phyloP scores from a whole-genome alignment of 139 green algal genomes.

The Closterium sp. region DNA sequence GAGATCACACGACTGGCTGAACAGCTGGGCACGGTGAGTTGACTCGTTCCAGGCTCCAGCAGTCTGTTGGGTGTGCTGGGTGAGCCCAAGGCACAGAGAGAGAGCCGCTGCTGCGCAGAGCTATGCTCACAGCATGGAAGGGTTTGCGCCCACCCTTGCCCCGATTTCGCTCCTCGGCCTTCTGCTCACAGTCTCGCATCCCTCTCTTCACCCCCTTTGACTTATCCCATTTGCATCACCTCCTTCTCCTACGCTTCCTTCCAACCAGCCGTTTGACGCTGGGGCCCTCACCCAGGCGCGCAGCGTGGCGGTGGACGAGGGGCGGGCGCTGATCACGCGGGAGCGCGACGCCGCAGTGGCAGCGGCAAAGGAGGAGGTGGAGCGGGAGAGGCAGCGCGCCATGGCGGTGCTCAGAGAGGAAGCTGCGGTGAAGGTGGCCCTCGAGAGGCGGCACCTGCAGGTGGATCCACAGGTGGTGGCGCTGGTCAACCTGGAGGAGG shows the following conservation, averaged over 20 bases:
- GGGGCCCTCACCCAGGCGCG: conserved; percentile 4
- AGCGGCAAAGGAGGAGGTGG: background rate
- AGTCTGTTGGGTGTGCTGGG: no score
- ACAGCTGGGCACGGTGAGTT: conserved; percentile 15
- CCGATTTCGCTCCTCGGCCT: no score
- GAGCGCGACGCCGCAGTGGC: background rate
- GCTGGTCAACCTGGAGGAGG: background rate
- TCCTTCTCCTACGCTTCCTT: background rate
- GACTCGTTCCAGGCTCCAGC: no score
- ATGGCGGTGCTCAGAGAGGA: conserved; percentile 11
- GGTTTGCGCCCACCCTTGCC: no score
- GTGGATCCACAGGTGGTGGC: conserved; percentile 13
- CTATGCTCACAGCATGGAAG: no score
- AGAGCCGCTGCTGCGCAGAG: no score
- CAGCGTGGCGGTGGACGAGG: conserved; percentile 16
- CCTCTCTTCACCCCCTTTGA: background rate
- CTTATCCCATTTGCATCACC: background rate
- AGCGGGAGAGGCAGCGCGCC: conserved; percentile 14
- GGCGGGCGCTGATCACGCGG: conserved; percentile 9
- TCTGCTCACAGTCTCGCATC: no score
- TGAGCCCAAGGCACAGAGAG: no score
- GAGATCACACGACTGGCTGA: conserved; percentile 25
- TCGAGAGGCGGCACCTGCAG: conserved; percentile 11
- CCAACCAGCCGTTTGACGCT: conserved; percentile 5
- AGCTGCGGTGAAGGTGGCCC: background rate